phyloP scores from a whole-genome alignment of 108 stramenopile genomes.

The Pseudonitzschia multiseries region DNA sequence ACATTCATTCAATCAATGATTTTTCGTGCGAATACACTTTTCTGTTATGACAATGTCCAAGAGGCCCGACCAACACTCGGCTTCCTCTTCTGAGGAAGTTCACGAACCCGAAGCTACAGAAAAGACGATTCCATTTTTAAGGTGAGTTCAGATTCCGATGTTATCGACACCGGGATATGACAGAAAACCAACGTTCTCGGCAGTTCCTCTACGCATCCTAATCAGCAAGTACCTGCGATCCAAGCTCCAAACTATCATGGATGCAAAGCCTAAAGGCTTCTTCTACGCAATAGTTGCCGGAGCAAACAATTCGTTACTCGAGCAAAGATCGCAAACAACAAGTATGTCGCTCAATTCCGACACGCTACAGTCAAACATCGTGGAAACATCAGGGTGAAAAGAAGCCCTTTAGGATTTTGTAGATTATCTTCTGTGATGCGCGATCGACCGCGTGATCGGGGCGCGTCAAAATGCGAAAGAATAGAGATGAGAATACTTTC shows the following conservation, averaged over 20 bases:
- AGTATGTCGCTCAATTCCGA: not conserved
- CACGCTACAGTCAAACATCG: not conserved
- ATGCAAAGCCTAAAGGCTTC: too few species aligned
- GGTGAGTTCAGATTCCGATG: not conserved
- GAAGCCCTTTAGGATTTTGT: not conserved
- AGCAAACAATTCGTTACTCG: not conserved
- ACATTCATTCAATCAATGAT: not conserved
- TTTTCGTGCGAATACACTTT: not conserved
- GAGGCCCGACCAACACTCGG: not conserved
- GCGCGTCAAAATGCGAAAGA: not conserved
- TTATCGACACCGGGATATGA: not conserved
- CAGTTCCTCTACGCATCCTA: not conserved
- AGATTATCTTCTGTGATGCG: not conserved
- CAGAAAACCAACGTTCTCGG: not conserved
- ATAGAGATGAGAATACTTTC: not conserved
- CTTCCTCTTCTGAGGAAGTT: slow-evolving; percentile 5
- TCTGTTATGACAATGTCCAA: not conserved
- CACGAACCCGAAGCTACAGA: slow-evolving; percentile 9
- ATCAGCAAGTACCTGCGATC: not conserved
- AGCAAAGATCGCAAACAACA: not conserved
- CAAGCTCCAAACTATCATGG: not conserved
- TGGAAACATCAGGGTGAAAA: not conserved
- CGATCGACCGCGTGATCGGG: not conserved
- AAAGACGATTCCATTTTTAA: slow-evolving; percentile 13
- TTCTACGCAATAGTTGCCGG: too few species aligned